These are phyloP conservation scores for Stropharia rugosoannulata DNA, from an alignment of 768 basidiomycete species.

Conservation along the genomic window DNA sequence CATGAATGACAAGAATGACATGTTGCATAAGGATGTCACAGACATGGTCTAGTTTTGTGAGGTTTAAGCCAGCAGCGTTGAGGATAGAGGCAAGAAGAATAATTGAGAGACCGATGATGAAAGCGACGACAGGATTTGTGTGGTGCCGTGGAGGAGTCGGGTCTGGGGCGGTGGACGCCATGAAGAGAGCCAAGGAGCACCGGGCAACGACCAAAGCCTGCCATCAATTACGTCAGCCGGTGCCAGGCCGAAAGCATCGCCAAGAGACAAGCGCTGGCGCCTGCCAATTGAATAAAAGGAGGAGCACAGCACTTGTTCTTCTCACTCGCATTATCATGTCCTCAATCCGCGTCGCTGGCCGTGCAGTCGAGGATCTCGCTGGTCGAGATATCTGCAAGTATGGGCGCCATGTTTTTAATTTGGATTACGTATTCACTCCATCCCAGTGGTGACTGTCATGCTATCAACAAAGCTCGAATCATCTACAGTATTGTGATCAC, in stretches of 20 bases:
- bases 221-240: constrained; percentile 8
- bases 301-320: neutral
- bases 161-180: constrained; percentile 18
- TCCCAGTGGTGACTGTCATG: neutral
- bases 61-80: constrained; percentile 90
- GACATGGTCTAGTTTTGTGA: constrained; percentile 93
- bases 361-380: neutral
- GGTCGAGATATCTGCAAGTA: constrained; percentile 7
- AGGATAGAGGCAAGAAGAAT: constrained; percentile 82
- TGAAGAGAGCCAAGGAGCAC: constrained; percentile 9
- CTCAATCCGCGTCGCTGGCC: neutral
- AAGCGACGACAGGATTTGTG: constrained; percentile 60
- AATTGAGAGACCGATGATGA: constrained; percentile 85
- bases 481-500: neutral
- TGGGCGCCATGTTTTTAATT: neutral
- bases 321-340: neutral
- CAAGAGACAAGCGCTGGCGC: neutral
- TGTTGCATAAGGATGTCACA: constrained; percentile 23
- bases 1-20: neutral
- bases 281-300: neutral
- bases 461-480: neutral
- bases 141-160: constrained; percentile 20
- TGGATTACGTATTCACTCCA: neutral
- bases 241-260: neutral
- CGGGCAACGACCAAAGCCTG: neutral